Conservation (phyloP, 169 alveolate species). For the Plasmodium blacklocki region DNA sequence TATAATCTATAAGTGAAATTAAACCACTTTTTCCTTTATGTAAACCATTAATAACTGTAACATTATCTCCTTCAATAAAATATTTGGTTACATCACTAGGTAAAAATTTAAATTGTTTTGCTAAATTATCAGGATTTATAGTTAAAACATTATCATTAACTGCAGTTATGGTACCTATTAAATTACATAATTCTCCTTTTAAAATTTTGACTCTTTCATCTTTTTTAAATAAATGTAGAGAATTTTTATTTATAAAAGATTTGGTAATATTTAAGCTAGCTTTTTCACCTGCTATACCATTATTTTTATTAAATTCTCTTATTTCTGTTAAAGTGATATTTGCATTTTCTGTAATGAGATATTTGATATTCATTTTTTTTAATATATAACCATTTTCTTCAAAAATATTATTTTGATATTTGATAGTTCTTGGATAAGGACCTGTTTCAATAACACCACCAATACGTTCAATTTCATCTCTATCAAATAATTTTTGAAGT, state of each 20-base stretch:
- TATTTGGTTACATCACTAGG: conserved; percentile 82
- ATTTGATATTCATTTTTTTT: conserved; percentile 84
- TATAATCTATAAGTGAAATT: conserved; percentile 82
- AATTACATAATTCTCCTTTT: conserved; percentile 85
- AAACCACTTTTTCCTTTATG: conserved; percentile 89
- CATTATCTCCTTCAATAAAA: conserved; percentile 89
- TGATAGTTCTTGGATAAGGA: conserved; percentile 88
- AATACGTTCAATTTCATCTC: conserved; percentile 86
- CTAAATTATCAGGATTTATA: conserved; percentile 86
- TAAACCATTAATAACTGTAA: conserved; percentile 86
- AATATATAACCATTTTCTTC: conserved; percentile 88
- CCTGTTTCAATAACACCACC: conserved; percentile 91
- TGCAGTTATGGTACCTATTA: conserved; percentile 83
- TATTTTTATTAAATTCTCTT: conserved; percentile 81
- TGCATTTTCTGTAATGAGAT: conserved; percentile 85
- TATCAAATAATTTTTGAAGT: conserved; percentile 83
- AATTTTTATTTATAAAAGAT: conserved; percentile 69
- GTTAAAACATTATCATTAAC: conserved; percentile 82
- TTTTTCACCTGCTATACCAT: conserved; percentile 76
- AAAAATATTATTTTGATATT: conserved; percentile 87
- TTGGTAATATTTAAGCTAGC: conserved; percentile 77
- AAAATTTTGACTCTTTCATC: conserved; percentile 88
- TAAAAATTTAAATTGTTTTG: conserved; percentile 82
- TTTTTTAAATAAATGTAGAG: conserved; percentile 82
- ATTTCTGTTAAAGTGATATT: conserved; percentile 85